phyloP scores from a whole-genome alignment of 2,329 filamentous ascomycete genomes.

The Metarhizium humberi region DNA sequence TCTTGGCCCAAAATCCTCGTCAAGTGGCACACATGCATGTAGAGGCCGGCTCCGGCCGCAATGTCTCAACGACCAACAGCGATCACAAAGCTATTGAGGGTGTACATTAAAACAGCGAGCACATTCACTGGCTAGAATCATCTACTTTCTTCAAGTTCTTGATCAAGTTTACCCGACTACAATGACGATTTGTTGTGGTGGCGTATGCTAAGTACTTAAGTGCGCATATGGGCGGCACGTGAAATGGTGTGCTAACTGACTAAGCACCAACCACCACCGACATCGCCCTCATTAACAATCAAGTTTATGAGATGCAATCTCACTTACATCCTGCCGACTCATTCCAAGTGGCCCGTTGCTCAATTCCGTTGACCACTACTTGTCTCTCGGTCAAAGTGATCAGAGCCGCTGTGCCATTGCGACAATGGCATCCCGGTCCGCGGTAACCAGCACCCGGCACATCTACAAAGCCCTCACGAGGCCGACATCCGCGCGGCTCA shows the following conservation, averaged over 20 bases:
- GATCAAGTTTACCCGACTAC: too few relatives aligned
- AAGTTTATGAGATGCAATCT: neutral
- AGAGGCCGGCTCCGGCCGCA: too few relatives aligned
- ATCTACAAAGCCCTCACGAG: slow-evolving; percentile 2
- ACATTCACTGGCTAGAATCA: too few relatives aligned
- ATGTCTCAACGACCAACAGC: too few relatives aligned
- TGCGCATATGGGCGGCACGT: slow-evolving; percentile 8
- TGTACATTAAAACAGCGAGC: too few relatives aligned
- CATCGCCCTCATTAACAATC: slow-evolving; percentile 2
- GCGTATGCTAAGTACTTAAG: too few relatives aligned
- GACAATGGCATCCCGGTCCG: slow-evolving; percentile 9
- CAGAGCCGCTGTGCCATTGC: neutral
- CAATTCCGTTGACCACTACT: neutral
- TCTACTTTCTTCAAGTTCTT: too few relatives aligned
- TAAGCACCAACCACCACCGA: slow-evolving; percentile 6
- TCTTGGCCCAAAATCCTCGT: too few relatives aligned
- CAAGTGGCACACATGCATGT: too few relatives aligned
- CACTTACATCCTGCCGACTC: neutral
- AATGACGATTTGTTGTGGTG: too few relatives aligned
- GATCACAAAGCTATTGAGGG: too few relatives aligned
- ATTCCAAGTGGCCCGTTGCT: neutral
- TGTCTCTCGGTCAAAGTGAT: neutral
- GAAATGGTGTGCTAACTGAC: slow-evolving; percentile 15
- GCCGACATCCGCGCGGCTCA: slow-evolving; percentile 1
- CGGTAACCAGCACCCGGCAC: slow-evolving; percentile 6